Percentiles rank a stretch among this genome's conserved stretches.
These are phyloP conservation scores for Fusarium fujikuroi DNA, from an alignment of 2,329 filamentous ascomycete genomes.

Conservation along the genomic window DNA sequence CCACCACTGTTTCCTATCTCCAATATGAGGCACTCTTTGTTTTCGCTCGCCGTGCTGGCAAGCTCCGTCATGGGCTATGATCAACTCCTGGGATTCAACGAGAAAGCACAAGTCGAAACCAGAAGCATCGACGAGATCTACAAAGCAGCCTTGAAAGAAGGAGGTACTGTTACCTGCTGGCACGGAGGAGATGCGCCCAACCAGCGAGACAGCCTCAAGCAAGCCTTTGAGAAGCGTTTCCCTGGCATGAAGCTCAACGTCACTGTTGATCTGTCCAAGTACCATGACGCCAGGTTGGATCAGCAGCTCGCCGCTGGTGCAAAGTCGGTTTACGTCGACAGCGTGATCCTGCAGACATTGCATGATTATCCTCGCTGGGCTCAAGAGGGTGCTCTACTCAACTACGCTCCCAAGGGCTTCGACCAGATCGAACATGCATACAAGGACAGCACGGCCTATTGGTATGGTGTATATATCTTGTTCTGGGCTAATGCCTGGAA, in stretches of 20 bases:
- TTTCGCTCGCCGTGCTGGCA: conserved; percentile 13
- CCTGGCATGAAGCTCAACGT: conserved; percentile 62
- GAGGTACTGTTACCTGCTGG: conserved; percentile 57
- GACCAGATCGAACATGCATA: conserved; percentile 55
- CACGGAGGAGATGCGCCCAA: conserved; percentile 60
- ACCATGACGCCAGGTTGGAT: conserved; percentile 61
- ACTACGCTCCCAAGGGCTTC: conserved; percentile 61
- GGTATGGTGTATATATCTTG: conserved; percentile 54
- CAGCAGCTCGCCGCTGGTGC: conserved; percentile 53
- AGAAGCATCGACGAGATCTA: conserved; percentile 62
- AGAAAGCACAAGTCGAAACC: conserved; percentile 50
- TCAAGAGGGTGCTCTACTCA: conserved; percentile 56
- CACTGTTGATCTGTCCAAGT: conserved; percentile 66
- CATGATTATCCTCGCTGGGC: conserved; percentile 65
- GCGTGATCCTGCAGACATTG: conserved; percentile 57
- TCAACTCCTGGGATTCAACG: conserved; percentile 35
- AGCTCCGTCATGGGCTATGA: conserved; percentile 31
- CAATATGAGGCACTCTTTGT: conserved; percentile 18
- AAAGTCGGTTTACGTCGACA: conserved; percentile 54
- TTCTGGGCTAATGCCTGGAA: conserved; percentile 50
- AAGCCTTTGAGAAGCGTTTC: conserved; percentile 58
- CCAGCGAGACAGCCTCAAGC: conserved; percentile 54
- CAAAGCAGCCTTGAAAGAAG: conserved; percentile 59
- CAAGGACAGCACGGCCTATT: conserved; percentile 51
- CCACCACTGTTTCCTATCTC: too few relatives aligned